phyloP scores from a whole-genome alignment of 768 basidiomycete genomes.

The Clitopilus passeckerianus region DNA sequence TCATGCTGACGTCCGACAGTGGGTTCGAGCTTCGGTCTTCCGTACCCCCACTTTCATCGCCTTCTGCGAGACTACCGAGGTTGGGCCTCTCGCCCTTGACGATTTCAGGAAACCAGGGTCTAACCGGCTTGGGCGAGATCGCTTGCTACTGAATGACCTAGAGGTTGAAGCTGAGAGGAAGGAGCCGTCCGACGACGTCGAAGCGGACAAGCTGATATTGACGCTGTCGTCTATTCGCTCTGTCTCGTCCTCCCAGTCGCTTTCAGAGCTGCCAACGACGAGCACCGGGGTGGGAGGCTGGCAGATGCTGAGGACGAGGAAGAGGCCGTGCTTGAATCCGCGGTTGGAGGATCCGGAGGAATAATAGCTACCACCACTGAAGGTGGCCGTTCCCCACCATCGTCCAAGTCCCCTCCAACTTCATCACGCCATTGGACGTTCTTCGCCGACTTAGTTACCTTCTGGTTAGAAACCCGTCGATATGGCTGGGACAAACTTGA shows the following conservation, averaged over 20 bases:
- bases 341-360: slow-evolving; percentile 33
- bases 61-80: slow-evolving; percentile 68
- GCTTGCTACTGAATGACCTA: slow-evolving; percentile 26
- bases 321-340: slow-evolving; percentile 15
- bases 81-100: slow-evolving; percentile 31
- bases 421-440: slow-evolving; percentile 87
- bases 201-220: slow-evolving; percentile 48
- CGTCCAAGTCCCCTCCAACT: slow-evolving; percentile 77
- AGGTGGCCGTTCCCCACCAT: slow-evolving; percentile 37
- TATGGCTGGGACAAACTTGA: slow-evolving; percentile 61
- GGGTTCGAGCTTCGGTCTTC: slow-evolving; percentile 32
- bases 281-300: slow-evolving; percentile 33
- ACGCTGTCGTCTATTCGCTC: slow-evolving; percentile 81
- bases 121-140: slow-evolving; percentile 61
- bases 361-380: slow-evolving; percentile 33
- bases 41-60: slow-evolving; percentile 50
- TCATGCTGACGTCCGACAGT: slow-evolving; percentile 57
- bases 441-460: slow-evolving; percentile 52
- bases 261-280: slow-evolving; percentile 67
- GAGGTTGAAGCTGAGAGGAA: slow-evolving; percentile 18
- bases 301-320: slow-evolving; percentile 17
- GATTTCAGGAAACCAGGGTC: slow-evolving; percentile 67
- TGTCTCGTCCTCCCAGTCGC: slow-evolving; percentile 88
- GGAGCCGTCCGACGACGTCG: slow-evolving; percentile 24
- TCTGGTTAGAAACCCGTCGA: slow-evolving; percentile 57